Base-by-base conservation (phyloP, 2,329 filamentous ascomycete genomes). In the Aspergillus sp. region DNA sequence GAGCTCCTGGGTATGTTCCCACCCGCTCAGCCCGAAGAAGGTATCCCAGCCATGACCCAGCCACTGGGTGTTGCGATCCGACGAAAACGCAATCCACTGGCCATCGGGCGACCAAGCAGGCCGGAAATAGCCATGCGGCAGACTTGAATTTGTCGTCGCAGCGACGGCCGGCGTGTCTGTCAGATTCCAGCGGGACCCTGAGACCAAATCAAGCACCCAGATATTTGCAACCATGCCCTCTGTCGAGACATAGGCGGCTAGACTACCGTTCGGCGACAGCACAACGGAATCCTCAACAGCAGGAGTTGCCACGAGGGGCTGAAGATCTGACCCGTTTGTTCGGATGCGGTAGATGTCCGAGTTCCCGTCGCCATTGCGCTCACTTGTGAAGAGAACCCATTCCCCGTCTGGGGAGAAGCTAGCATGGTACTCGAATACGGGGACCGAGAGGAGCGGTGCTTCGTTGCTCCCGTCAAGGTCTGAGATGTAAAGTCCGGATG, bases 61-160 rank as follows among this genome's bases (percentile, higher is more conserved):
- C 76, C 75, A 79, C 14, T 66, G 64, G 1, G 76, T 77, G 49
- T 78, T 78, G 27, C 73, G 71, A 50, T 79, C 75, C 2, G 76
- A 79, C 9, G 69, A 68, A 54, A 79, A 78, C 3, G 68, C 72
- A 53, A 79, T 66, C 73, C 73, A 78, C 53, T 77, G 57, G 23
- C 77, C 75, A 44, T 77, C 69, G 1, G 77, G 75, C 1, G 74
- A 77, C 75, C 75, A 78, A 6, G 63, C 60, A 0, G 77, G 77
- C 2, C 71, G 67, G 60, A 77, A 79, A 60, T 75, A 67, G 6
- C 76, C 73, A 39, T 73, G 67, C 15, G 73, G 72, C 11, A 61
- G 52, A 14, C 66, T 65, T 1, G 63, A 60, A 5, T 62, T 63
- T 3, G 19, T 23, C 2, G 44, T 27, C 6, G 46, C 56, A 2